Percentiles rank a stretch among this genome's conserved stretches.
Conservation (phyloP, 1,284 basidiomycete genomes). For the Ustilago sp. region DNA sequence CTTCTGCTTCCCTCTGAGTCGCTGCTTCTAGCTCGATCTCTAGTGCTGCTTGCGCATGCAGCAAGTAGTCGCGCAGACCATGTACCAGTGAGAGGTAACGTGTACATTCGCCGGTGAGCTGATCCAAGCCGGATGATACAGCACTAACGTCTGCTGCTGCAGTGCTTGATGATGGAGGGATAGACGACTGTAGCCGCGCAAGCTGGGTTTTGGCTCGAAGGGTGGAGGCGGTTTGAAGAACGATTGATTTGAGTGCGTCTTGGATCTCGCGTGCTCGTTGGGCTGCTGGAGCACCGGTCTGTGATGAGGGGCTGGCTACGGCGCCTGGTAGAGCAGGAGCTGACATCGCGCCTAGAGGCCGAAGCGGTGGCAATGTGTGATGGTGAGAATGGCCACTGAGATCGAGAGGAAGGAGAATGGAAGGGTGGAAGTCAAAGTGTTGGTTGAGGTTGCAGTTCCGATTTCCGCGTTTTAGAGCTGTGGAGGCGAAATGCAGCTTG, state of each 20-base stretch:
- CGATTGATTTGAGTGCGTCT: conserved; percentile 41
- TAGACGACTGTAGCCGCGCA: conserved; percentile 21
- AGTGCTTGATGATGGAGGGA: conserved; percentile 11
- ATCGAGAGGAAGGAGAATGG: neutral
- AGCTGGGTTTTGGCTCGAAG: conserved; percentile 45
- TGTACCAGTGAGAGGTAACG: conserved; percentile 41
- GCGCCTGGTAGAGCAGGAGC: conserved; percentile 23
- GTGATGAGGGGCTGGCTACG: conserved; percentile 13
- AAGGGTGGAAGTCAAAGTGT: neutral
- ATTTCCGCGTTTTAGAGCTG: conserved; percentile 28
- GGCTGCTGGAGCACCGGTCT: conserved; percentile 3
- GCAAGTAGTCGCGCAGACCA: conserved; percentile 40
- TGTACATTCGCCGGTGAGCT: conserved; percentile 39
- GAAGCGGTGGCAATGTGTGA: neutral
- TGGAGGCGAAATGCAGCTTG: conserved; percentile 15
- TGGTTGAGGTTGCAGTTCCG: conserved; percentile 13
- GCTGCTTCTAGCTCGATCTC: conserved; percentile 51
- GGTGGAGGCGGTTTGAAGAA: conserved; percentile 46
- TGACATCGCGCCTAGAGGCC: conserved; percentile 16
- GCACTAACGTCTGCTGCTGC: conserved; percentile 19
- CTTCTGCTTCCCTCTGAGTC: conserved; percentile 39
- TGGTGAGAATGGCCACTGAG: neutral
- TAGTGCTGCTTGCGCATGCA: conserved; percentile 47
- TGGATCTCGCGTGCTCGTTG: conserved; percentile 45
- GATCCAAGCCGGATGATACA: conserved; percentile 28